Percentiles rank a stretch among this genome's conserved stretches.
phyloP scores from a whole-genome alignment of 305 asterid species.

The Fraxinus baroniana region DNA sequence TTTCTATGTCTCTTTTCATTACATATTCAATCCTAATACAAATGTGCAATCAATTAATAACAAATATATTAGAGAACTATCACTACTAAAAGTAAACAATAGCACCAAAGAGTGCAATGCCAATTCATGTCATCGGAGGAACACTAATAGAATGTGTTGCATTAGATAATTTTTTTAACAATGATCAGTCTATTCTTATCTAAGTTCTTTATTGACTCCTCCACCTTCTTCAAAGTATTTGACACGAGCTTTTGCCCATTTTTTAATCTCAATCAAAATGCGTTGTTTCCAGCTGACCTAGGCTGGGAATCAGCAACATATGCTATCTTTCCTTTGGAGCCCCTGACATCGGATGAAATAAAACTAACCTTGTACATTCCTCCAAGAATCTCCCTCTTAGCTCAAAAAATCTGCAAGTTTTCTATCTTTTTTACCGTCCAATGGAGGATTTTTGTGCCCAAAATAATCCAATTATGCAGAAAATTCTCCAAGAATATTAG shows the following conservation, averaged over 20 bases:
- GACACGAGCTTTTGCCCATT: constrained; percentile 20
- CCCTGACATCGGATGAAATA: too few relatives aligned
- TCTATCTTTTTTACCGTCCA: too few relatives aligned
- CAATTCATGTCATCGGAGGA: constrained; percentile 32
- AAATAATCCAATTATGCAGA: too few relatives aligned
- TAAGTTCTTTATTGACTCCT: constrained; percentile 29
- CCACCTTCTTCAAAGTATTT: constrained; percentile 27
- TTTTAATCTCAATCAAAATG: background rate
- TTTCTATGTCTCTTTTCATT: background rate
- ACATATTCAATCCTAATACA: constrained; percentile 2
- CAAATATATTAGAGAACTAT: background rate
- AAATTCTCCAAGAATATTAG: too few relatives aligned
- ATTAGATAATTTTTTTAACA: constrained; percentile 13
- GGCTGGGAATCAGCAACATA: too few relatives aligned
- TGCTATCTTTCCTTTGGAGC: too few relatives aligned
- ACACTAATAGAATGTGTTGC: constrained; percentile 26
- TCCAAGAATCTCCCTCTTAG: too few relatives aligned
- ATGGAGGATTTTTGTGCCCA: too few relatives aligned
- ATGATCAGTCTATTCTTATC: constrained; percentile 17
- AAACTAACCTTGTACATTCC: too few relatives aligned
- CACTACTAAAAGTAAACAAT: background rate
- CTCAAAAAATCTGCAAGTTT: too few relatives aligned
- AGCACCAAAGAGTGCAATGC: constrained; percentile 17
- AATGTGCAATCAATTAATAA: background rate
- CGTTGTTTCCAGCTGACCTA: too few relatives aligned